Conservation (phyloP, 371 early-diverging fungal genomes). For the Cokeromyces recurvatus region DNA sequence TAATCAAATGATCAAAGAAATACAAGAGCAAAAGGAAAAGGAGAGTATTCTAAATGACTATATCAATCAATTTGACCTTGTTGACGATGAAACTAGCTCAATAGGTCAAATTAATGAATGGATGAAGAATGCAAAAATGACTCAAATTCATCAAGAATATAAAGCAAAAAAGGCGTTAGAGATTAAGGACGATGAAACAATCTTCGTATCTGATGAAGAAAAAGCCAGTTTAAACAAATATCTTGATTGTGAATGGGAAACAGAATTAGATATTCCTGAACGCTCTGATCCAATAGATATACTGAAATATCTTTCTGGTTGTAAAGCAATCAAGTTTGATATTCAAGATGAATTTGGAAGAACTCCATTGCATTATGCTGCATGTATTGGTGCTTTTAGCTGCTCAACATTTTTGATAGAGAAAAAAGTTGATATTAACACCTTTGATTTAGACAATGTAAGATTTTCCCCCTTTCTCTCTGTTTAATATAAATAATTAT, state of each 20-base stretch:
- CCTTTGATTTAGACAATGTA: conserved; percentile 47
- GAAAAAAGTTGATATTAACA: conserved; percentile 28
- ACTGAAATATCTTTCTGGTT: conserved; percentile 30
- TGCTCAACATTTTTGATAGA: conserved; percentile 42
- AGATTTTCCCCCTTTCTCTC: background rate
- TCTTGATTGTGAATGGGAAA: conserved; percentile 2
- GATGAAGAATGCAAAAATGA: conserved; percentile 8
- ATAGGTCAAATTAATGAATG: background rate
- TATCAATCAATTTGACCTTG: background rate
- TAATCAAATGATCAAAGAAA: conserved; percentile 12
- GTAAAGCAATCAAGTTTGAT: conserved; percentile 20
- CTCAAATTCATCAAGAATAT: background rate
- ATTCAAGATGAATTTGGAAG: conserved; percentile 36
- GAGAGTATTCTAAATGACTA: conserved; percentile 8
- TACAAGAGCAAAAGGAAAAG: conserved; percentile 6
- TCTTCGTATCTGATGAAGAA: conserved; percentile 1
- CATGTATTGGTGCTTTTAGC: conserved; percentile 52
- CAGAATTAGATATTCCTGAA: background rate
- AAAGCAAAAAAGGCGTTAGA: background rate
- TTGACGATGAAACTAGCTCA: background rate
- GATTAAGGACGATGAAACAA: background rate
- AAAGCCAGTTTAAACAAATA: conserved; percentile 5
- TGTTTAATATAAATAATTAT: too few relatives aligned
- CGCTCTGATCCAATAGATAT: conserved; percentile 59
- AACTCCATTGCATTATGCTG: conserved; percentile 61